Evolutionary conservation across 2,329 filamentous ascomycete species (phyloP).

Genomic region (Conoideocrella luteorostrata): DNA sequence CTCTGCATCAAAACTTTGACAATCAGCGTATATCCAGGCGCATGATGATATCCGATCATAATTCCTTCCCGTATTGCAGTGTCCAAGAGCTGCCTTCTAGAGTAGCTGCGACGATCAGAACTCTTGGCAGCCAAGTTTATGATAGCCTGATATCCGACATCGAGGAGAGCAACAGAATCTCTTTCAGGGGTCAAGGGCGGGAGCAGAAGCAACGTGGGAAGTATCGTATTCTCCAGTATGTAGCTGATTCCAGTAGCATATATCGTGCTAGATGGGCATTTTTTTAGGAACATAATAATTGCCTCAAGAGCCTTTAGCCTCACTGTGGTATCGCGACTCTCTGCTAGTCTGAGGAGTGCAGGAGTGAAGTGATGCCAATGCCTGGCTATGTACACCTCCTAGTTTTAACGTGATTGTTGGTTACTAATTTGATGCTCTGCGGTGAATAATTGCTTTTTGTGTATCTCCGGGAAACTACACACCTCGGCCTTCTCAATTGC

Average conservation of each 20-base stretch:
- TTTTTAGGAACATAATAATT: slow-evolving; percentile 47
- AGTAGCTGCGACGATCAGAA: slow-evolving; percentile 16
- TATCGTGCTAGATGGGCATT: slow-evolving; percentile 48
- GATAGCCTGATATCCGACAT: slow-evolving; percentile 60
- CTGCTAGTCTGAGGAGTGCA: slow-evolving; percentile 60
- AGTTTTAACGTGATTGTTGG: neutral
- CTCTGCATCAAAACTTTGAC: slow-evolving; percentile 49
- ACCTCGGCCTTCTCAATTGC: slow-evolving; percentile 10
- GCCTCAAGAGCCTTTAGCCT: slow-evolving; percentile 51
- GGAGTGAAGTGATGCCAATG: slow-evolving; percentile 66
- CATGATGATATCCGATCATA: slow-evolving; percentile 49
- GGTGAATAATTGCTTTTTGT: neutral
- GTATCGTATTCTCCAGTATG: slow-evolving; percentile 63
- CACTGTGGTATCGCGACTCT: slow-evolving; percentile 50
- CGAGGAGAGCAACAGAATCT: slow-evolving; percentile 61
- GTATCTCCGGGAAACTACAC: neutral
- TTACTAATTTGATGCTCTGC: neutral
- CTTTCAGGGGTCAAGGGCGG: slow-evolving; percentile 69
- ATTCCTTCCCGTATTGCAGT: slow-evolving; percentile 50
- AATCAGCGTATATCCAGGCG: slow-evolving; percentile 51
- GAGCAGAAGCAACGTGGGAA: slow-evolving; percentile 68
- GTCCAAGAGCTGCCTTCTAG: slow-evolving; percentile 40
- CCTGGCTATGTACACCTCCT: slow-evolving; percentile 12
- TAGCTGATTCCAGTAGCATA: slow-evolving; percentile 56
- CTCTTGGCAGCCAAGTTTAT: slow-evolving; percentile 43